Percentiles rank a stretch among this genome's conserved stretches.
phyloP scores from a whole-genome alignment of 2,329 filamentous ascomycete species.

The Ambrosiella xylebori region DNA sequence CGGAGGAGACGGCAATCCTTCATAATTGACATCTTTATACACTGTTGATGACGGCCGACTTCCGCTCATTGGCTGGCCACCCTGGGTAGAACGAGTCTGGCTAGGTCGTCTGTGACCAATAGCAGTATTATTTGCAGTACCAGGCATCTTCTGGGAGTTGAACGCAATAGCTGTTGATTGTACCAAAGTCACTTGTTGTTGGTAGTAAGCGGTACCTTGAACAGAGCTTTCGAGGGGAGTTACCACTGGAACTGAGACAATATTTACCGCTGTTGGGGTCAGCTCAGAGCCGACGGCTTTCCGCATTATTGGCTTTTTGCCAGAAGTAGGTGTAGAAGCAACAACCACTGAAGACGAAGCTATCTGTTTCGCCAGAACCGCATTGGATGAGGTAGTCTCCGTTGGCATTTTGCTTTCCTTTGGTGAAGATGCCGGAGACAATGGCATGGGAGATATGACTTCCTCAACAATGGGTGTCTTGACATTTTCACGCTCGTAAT shows the following conservation, averaged over 20 bases:
- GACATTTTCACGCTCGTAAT: conserved; percentile 29
- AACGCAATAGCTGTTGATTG: no score
- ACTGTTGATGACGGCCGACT: conserved; percentile 20
- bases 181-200: neutral
- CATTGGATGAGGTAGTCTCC: conserved; percentile 4
- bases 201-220: neutral
- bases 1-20: conserved; percentile 20
- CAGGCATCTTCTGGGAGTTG: neutral
- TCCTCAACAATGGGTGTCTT: conserved; percentile 22
- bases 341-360: neutral
- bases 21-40: conserved; percentile 24
- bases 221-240: neutral
- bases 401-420: conserved; percentile 14
- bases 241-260: neutral
- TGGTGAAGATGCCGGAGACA: conserved; percentile 29
- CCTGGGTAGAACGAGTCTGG: neutral
- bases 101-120: neutral
- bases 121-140: neutral
- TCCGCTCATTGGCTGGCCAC: neutral
- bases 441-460: conserved; percentile 26
- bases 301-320: neutral
- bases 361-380: neutral
- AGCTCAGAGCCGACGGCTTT: neutral
- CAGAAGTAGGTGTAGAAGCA: conserved; percentile 4
- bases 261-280: neutral